phyloP scores from a whole-genome alignment of 345 rosid species.

The Citrus mangshanensis region DNA sequence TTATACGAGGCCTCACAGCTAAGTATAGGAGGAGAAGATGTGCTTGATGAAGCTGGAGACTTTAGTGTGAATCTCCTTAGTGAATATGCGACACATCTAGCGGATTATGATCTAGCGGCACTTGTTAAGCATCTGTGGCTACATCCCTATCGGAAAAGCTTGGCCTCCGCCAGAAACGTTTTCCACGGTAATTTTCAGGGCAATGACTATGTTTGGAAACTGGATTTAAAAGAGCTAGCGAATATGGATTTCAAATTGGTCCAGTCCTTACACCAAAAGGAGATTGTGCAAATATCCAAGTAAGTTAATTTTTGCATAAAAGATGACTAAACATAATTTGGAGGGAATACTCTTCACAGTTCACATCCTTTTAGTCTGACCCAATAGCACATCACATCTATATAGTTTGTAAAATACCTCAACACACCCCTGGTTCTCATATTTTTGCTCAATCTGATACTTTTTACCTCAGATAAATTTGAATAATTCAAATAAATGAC shows the following conservation, averaged over 20 bases:
- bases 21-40: constrained; percentile 44
- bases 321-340: too few relatives aligned
- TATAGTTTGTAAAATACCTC: too few relatives aligned
- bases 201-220: constrained; percentile 24
- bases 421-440: too few relatives aligned
- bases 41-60: constrained; percentile 32
- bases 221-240: background rate
- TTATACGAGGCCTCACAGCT: constrained; percentile 59
- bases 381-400: too few relatives aligned
- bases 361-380: too few relatives aligned
- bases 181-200: constrained; percentile 1
- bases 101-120: constrained; percentile 10
- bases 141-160: constrained; percentile 44
- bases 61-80: constrained; percentile 22
- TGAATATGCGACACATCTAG: constrained; percentile 2
- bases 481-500: too few relatives aligned
- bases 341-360: too few relatives aligned
- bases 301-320: constrained; percentile 17
- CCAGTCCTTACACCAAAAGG: constrained; percentile 12
- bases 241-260: background rate
- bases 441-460: too few relatives aligned
- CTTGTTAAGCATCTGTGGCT: constrained; percentile 14
- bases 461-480: too few relatives aligned
- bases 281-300: constrained; percentile 29
- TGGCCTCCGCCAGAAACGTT: constrained; percentile 17